Percentiles rank a stretch among this genome's conserved stretches.
Evolutionary conservation across 208 protist genomes (phyloP).

Genomic region (Crithidia thermophila): DNA sequence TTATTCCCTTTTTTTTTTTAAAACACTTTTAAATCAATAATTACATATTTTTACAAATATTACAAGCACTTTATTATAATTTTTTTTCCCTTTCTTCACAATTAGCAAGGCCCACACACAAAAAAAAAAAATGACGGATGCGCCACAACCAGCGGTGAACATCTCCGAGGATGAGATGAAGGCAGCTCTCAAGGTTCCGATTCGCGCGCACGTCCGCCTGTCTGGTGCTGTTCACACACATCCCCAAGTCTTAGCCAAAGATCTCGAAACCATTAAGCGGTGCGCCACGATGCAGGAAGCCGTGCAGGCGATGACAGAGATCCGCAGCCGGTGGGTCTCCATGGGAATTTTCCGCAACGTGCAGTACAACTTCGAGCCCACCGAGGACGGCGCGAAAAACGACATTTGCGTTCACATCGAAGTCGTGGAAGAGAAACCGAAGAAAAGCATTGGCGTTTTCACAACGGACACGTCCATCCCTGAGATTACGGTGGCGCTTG

Average conservation of each 20-base stretch:
- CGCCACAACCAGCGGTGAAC: constrained; percentile 24
- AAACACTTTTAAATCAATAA: not conserved
- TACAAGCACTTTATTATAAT: too few relatives aligned
- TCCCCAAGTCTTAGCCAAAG: constrained; percentile 64
- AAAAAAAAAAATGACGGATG: constrained; percentile 17
- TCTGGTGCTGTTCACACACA: constrained; percentile 58
- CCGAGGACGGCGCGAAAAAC: constrained; percentile 54
- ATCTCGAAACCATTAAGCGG: constrained; percentile 76
- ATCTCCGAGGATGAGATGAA: constrained; percentile 64
- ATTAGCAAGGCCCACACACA: too few relatives aligned
- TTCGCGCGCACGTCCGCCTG: constrained; percentile 75
- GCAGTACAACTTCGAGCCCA: constrained; percentile 85
- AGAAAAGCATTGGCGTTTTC: constrained; percentile 79
- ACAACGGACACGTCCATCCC: constrained; percentile 84
- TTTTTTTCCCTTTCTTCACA: too few relatives aligned
- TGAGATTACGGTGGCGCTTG: constrained; percentile 69
- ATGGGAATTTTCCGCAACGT: constrained; percentile 77
- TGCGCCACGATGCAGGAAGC: constrained; percentile 69
- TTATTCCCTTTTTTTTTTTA: too few relatives aligned
- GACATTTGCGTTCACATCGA: constrained; percentile 83
- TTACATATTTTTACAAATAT: too few relatives aligned
- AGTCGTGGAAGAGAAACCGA: constrained; percentile 68
- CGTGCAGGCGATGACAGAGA: constrained; percentile 49
- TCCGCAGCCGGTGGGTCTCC: constrained; percentile 55
- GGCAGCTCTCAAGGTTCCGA: constrained; percentile 41